Percentiles rank a stretch among this genome's conserved stretches.
Evolutionary conservation across 257 asterid genomes (phyloP).

Genomic region (Jacaranda copaia): DNA sequence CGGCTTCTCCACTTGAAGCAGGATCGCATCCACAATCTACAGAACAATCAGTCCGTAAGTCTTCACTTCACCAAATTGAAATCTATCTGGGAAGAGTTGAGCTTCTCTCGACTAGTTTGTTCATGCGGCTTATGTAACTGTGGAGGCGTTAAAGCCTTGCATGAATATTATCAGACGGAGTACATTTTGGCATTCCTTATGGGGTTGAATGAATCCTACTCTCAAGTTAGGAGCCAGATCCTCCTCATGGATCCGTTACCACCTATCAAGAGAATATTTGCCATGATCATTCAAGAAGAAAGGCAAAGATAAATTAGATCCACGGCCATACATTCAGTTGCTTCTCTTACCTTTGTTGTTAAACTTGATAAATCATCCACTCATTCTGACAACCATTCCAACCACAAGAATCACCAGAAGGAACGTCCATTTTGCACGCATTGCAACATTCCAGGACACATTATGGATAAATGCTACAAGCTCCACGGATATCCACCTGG

Average conservation of each 20-base stretch:
- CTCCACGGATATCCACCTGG: background rate
- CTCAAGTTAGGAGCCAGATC: background rate
- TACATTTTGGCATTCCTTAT: background rate
- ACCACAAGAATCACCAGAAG: background rate
- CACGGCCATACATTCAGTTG: background rate
- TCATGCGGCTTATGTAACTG: background rate
- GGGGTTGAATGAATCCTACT: background rate
- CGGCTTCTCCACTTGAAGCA: background rate
- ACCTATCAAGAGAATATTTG: background rate
- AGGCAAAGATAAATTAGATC: background rate
- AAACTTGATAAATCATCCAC: background rate
- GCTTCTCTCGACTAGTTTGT: background rate
- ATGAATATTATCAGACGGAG: background rate
- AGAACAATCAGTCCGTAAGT: background rate
- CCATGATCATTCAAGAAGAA: background rate
- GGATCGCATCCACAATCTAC: background rate
- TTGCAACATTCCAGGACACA: background rate
- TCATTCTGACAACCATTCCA: background rate
- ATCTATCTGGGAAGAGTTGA: background rate
- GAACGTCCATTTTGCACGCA: background rate
- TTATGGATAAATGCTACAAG: background rate
- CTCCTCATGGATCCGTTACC: background rate
- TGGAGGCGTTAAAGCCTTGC: background rate
- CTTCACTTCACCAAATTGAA: background rate
- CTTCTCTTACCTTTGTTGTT: background rate